Evolutionary conservation across 164 flowering plant species (phyloP).

Genomic region (Nelumbo lutea): DNA sequence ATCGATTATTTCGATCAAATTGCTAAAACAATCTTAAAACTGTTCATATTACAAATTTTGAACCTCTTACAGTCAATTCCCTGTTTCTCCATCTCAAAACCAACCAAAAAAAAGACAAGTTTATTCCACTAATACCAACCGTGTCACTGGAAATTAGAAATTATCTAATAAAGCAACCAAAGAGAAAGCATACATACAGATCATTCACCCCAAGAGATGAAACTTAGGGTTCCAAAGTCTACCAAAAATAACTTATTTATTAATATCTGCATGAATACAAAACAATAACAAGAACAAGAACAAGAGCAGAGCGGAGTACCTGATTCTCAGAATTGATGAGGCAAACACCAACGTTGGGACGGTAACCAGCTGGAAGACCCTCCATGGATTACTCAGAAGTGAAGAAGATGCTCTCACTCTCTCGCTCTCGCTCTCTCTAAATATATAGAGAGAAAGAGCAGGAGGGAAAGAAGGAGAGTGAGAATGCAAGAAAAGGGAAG

Average conservation of each 20-base stretch:
- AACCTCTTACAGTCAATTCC: background rate
- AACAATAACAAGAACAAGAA: background rate
- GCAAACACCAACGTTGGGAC: constrained; percentile 91
- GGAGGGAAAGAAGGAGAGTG: constrained; percentile 11
- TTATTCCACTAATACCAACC: background rate
- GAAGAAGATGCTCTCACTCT: background rate
- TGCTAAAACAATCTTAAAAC: too few relatives aligned
- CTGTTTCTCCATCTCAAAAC: background rate
- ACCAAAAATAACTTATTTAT: background rate
- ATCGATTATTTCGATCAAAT: too few relatives aligned
- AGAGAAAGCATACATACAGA: too few relatives aligned
- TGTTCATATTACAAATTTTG: too few relatives aligned
- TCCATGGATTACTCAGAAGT: constrained; percentile 46
- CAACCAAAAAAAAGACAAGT: background rate
- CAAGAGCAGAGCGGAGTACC: constrained; percentile 27
- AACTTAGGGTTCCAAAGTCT: background rate
- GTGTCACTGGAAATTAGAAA: background rate
- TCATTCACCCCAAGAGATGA: background rate
- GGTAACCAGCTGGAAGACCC: constrained; percentile 76
- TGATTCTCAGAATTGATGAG: constrained; percentile 70
- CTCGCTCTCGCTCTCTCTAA: background rate
- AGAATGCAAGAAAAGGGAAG: background rate
- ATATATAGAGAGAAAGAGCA: background rate
- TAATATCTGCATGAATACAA: background rate
- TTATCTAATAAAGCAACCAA: too few relatives aligned